Evolutionary conservation across 2,329 filamentous ascomycete genomes (phyloP).

Genomic region (Aureobasidium sp.): DNA sequence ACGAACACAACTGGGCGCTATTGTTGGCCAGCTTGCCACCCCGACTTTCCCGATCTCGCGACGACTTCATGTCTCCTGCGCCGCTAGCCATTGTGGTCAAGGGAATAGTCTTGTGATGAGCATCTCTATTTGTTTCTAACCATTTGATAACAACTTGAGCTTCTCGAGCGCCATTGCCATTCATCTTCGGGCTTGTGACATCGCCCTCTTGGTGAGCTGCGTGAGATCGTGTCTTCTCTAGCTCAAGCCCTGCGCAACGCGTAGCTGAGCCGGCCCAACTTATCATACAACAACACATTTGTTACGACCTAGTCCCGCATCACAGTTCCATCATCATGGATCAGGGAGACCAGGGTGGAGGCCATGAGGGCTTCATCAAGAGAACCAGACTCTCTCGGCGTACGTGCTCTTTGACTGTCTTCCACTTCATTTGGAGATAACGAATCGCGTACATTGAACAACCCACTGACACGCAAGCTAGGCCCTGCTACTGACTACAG

Average conservation of each 20-base stretch:
- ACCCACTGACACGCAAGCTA: constrained; percentile 29
- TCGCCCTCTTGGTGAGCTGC: background rate
- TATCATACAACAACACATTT: background rate
- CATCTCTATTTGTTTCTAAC: background rate
- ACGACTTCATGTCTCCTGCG: background rate
- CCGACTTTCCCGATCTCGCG: constrained; percentile 9
- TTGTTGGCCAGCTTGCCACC: constrained; percentile 7
- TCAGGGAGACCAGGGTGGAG: constrained; percentile 15
- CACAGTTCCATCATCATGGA: constrained; percentile 15
- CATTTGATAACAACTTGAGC: background rate
- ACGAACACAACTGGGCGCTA: background rate
- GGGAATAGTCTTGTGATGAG: background rate
- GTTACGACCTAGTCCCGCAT: background rate
- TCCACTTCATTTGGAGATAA: background rate
- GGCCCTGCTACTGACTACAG: constrained; percentile 91
- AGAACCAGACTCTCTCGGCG: constrained; percentile 16
- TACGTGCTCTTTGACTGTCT: background rate
- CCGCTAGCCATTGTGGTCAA: background rate
- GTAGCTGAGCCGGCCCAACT: background rate
- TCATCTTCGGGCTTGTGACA: background rate
- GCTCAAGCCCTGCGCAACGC: constrained; percentile 5
- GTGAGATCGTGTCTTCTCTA: background rate
- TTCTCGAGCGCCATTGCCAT: background rate
- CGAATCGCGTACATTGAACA: background rate
- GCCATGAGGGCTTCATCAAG: constrained; percentile 13